Evolutionary conservation across 2,329 filamentous ascomycete genomes (phyloP), one percentile per base, ranked within the genome.

Genomic region (Aspergillus neotritici): DNA sequence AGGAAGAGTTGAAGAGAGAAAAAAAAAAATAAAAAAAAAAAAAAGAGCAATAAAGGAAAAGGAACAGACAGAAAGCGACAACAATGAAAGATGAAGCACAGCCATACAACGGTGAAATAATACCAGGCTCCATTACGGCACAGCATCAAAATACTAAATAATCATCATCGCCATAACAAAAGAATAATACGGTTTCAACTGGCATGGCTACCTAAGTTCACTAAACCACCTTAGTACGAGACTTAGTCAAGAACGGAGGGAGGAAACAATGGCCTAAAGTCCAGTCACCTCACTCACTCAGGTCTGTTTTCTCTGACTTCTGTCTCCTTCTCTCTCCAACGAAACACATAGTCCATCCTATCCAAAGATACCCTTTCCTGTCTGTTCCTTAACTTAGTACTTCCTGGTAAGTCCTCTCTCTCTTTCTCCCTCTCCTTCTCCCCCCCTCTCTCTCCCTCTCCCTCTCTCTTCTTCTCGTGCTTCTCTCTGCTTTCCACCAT

Each of bases 381-480:
- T 43, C 41, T 47, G 42, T 47, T 41, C 21, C 46, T 34, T 47
- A 40, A 16, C 40, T 43, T 8, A 25, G 42, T 40, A 48, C 44
- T 39, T 37, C 29, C 32, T 46, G 33, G 21, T 25, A 25, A 25
- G 42, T 47, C 44, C 44, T 34, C 47, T 41, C 28, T 41, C 39
- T 49, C 44, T 39, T 37, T 28, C 32, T 46, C 32, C 44, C 47
- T 43, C 39, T 48, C 51, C 41, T 40, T 41, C 41, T 39, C 44
- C 41, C 47, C 42, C 34, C 40, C 53, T 41, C 47, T 39, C 34
- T 43, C 41, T 47, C 49, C 45, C 46, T 46, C 45, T 51, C 41
- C 44, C 51, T 49, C 46, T 44, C 49, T 49, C 49, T 54, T 49
- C 48, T 50, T 52, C 48, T 4, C 5, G 21, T 6, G 4, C 5